These are phyloP conservation scores for Fistulifera pelliculosa DNA, from an alignment of 108 stramenopile genomes.

Conservation along the genomic window DNA sequence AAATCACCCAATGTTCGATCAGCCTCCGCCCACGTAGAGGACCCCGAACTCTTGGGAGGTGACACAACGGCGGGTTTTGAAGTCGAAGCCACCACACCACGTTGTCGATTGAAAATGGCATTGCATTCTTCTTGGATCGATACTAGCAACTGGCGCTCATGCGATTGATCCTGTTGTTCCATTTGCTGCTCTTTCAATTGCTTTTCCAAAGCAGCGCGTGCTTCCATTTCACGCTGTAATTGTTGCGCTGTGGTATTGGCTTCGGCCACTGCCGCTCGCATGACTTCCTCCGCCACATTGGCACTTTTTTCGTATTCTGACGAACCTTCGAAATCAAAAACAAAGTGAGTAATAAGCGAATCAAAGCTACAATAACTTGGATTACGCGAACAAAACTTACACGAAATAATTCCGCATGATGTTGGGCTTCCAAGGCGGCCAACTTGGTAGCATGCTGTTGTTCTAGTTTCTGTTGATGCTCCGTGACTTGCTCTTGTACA, in stretches of 20 bases:
- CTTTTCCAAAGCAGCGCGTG: neutral
- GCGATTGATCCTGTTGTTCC: too few species aligned
- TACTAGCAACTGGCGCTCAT: too few species aligned
- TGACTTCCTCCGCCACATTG: neutral
- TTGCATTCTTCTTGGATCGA: too few species aligned
- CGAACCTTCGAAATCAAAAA: neutral
- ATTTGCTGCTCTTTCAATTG: neutral
- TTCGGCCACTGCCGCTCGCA: neutral
- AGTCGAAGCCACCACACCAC: too few species aligned
- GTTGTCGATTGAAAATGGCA: too few species aligned
- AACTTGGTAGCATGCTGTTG: neutral
- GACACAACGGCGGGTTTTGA: too few species aligned
- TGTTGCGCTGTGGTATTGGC: constrained; percentile 1
- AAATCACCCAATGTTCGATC: too few species aligned
- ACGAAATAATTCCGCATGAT: constrained; percentile 1
- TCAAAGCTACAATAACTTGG: too few species aligned
- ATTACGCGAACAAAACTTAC: too few species aligned
- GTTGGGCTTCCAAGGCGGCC: neutral
- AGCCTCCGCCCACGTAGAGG: too few species aligned
- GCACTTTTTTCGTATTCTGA: neutral
- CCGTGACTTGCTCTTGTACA: neutral
- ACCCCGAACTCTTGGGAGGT: too few species aligned
- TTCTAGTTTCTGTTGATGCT: neutral
- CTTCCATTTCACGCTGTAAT: neutral
- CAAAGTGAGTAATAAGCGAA: too few species aligned